A percentile compares a stretch with the other conserved stretches of the same genome.
Evolutionary conservation across 1,284 basidiomycete genomes (phyloP).

Genomic region (Schizopora paradoxa): DNA sequence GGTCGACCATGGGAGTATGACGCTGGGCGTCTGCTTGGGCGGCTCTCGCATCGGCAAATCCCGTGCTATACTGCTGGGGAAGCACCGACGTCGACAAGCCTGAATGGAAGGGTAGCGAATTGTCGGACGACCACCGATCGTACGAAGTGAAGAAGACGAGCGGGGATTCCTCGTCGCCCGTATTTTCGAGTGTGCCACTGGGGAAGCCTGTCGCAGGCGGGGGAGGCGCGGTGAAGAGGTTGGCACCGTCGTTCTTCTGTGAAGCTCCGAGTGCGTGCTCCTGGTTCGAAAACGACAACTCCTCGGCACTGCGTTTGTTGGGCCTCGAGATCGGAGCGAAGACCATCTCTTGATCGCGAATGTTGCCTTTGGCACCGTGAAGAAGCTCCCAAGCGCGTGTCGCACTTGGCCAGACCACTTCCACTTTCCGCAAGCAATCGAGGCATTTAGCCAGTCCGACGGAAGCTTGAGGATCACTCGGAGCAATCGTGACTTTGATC

Average conservation of each 20-base stretch:
- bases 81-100: slow-evolving; percentile 58
- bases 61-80: slow-evolving; percentile 67
- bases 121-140: slow-evolving; percentile 47
- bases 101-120: slow-evolving; percentile 33
- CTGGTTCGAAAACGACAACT: slow-evolving; percentile 4
- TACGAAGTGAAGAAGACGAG: slow-evolving; percentile 27
- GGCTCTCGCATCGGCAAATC: slow-evolving; percentile 53
- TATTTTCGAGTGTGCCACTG: background rate
- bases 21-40: slow-evolving; percentile 23
- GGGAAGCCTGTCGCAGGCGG: background rate
- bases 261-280: background rate
- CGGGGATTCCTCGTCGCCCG: background rate
- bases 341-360: slow-evolving; percentile 25
- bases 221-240: too few relatives aligned
- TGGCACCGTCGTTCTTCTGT: background rate
- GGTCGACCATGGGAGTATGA: slow-evolving; percentile 18
- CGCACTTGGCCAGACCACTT: slow-evolving; percentile 72
- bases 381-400: slow-evolving; percentile 70
- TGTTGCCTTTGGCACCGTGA: slow-evolving; percentile 52
- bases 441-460: slow-evolving; percentile 64
- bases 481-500: slow-evolving; percentile 53
- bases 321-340: slow-evolving; percentile 24
- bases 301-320: slow-evolving; percentile 21
- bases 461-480: slow-evolving; percentile 62
- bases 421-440: slow-evolving; percentile 64